phyloP scores from a whole-genome alignment of 2,329 filamentous ascomycete genomes.

The Sclerotinia borealis region DNA sequence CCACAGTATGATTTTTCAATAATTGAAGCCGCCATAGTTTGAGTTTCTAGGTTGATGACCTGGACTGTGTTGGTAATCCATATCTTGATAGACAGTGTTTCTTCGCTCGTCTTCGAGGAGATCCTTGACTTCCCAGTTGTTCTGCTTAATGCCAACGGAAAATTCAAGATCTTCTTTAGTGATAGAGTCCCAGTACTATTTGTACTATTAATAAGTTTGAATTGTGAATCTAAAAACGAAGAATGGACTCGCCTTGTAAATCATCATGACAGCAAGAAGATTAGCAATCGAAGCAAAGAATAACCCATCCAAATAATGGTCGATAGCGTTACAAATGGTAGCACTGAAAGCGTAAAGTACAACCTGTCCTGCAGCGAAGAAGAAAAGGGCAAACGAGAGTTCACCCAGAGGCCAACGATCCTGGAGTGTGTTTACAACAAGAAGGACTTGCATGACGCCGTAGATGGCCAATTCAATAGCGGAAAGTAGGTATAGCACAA shows the following conservation, averaged over 20 bases:
- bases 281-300: conserved; percentile 96
- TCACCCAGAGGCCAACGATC: conserved; percentile 94
- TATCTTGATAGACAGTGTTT: conserved; percentile 32
- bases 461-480: conserved; percentile 83
- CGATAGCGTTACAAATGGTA: conserved; percentile 73
- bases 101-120: conserved; percentile 40
- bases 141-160: conserved; percentile 87
- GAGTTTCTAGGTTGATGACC: conserved; percentile 27
- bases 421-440: conserved; percentile 84
- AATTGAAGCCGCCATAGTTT: conserved; percentile 31
- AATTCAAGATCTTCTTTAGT: conserved; percentile 98
- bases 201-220: neutral
- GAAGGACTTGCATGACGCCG: conserved; percentile 76
- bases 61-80: conserved; percentile 24
- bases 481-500: conserved; percentile 87
- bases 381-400: conserved; percentile 82
- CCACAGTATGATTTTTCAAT: conserved; percentile 13
- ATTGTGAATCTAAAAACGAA: neutral
- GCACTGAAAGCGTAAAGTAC: conserved; percentile 86
- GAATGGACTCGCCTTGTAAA: conserved; percentile 72
- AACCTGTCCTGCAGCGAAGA: conserved; percentile 88
- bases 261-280: conserved; percentile 95
- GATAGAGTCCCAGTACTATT: conserved; percentile 96
- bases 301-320: conserved; percentile 90
- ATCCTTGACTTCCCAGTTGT: conserved; percentile 99